Base-by-base conservation (phyloP, 129 eudicot species). In the Chrysanthemum seticuspe region DNA sequence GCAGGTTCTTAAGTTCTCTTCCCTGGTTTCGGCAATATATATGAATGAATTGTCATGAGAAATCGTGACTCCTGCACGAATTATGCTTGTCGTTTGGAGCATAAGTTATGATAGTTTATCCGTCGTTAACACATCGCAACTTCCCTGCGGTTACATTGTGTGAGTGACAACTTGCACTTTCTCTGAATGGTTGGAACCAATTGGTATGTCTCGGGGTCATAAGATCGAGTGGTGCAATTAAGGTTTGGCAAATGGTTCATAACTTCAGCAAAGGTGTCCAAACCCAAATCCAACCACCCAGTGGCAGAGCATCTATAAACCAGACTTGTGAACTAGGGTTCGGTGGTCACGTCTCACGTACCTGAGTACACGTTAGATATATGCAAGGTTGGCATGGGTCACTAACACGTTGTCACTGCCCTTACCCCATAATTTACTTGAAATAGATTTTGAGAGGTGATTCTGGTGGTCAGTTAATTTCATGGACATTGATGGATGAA, bases 141-240 rank as follows among this genome's bases (percentile, higher is more conserved):
- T 95, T 14, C 99, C 98, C 13, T 94, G 96, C 0, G 97, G 90
- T 80, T 83, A 75, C 66, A 90, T 90, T 9, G 71, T 90, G 12
- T 91, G 94, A 0, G 94, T 95, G 49, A 80, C 94, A 2, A 88
- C 91, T 36, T 88, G 85, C 15, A 86, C 91, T 1, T 95, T 87
- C 70, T 95, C 97, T 10, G 99, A 95, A 80, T 90, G 99, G 95
- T 65, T 71, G 77, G 93, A 44, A 80, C 87, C 4, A 83, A 86
- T 72, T 95, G 99, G 99, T 95, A 84, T 64, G 95, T 86, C 0
- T 90, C 98, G 2, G 0, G 98, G 98, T 58, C 98, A 94, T 71
- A 97, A 94, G n/a, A n/a, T n/a, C n/a, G 71, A 94, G 97, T 66
- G 98, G 98, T 14, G 98, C 97, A 5, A 85, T 94, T 19, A 94